phyloP scores from a whole-genome alignment of 1,139 yeast genomes.

The Taphrina deformans region DNA sequence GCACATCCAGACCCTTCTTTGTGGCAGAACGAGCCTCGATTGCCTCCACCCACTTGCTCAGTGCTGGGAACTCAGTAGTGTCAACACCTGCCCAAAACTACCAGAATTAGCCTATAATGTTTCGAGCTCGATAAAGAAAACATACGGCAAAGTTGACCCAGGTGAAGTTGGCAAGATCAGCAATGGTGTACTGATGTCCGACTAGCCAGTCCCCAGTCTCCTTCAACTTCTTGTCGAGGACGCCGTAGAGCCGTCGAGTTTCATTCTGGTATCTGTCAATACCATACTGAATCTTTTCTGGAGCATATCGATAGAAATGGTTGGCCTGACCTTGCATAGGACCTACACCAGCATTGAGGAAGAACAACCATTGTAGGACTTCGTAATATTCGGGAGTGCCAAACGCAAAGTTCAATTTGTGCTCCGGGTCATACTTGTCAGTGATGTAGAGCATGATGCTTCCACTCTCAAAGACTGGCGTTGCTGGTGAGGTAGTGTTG shows the following conservation, averaged over 20 bases:
- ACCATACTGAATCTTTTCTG: slow-evolving; percentile 56
- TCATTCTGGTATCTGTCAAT: slow-evolving; percentile 55
- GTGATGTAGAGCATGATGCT: slow-evolving; percentile 60
- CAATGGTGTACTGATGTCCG: slow-evolving; percentile 57
- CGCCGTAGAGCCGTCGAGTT: slow-evolving; percentile 56
- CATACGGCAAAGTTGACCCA: slow-evolving; percentile 42
- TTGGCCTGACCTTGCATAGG: slow-evolving; percentile 63
- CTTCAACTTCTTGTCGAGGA: slow-evolving; percentile 53
- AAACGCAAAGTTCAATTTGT: slow-evolving; percentile 52
- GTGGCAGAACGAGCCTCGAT: slow-evolving; percentile 26
- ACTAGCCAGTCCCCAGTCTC: slow-evolving; percentile 54
- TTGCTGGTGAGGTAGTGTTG: slow-evolving; percentile 52
- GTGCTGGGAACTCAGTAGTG: slow-evolving; percentile 11
- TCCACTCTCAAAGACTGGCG: slow-evolving; percentile 60
- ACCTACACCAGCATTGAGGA: slow-evolving; percentile 61
- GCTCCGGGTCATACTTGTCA: slow-evolving; percentile 56
- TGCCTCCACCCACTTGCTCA: slow-evolving; percentile 15
- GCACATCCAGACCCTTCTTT: slow-evolving; percentile 31
- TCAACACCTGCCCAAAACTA: slow-evolving; percentile 34
- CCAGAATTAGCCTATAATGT: background rate
- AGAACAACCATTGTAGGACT: slow-evolving; percentile 53
- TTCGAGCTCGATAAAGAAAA: background rate
- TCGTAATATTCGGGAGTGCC: slow-evolving; percentile 45
- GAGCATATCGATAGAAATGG: slow-evolving; percentile 52
- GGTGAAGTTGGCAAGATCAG: slow-evolving; percentile 55